Conservation (phyloP, 2,329 filamentous ascomycete species). For the Fusarium neocosmosporiellum region DNA sequence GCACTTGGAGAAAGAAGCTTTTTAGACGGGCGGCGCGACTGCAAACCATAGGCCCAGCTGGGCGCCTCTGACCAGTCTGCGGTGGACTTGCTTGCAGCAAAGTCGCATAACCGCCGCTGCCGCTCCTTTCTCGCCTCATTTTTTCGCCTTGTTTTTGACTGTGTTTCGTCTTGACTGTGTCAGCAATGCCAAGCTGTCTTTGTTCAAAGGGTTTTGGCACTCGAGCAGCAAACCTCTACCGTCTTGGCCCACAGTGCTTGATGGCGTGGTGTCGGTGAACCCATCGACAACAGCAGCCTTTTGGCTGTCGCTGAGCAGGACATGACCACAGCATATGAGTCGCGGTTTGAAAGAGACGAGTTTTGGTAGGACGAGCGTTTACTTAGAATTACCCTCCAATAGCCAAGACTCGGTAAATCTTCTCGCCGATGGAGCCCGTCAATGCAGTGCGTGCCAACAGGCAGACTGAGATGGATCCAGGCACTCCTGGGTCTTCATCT, state of each 20-base stretch:
- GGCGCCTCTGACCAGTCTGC: neutral
- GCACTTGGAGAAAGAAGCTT: neutral
- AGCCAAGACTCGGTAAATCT: neutral
- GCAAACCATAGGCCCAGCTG: neutral
- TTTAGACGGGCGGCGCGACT: neutral
- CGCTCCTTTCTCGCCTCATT: neutral
- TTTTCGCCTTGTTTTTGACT: neutral
- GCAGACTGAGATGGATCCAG: neutral
- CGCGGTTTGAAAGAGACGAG: neutral
- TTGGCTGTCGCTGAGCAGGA: neutral
- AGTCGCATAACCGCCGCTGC: constrained; percentile 4
- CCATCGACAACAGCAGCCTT: neutral
- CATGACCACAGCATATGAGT: neutral
- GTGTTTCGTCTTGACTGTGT: neutral
- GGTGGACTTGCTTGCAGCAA: neutral
- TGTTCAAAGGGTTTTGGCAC: neutral
- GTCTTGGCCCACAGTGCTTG: neutral
- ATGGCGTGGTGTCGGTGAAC: neutral
- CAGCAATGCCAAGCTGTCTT: neutral
- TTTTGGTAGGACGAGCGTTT: neutral
- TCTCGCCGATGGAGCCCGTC: neutral
- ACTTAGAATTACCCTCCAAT: neutral
- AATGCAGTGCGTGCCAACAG: neutral
- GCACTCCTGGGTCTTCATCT: neutral
- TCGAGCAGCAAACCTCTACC: neutral